These are phyloP conservation scores for Vitellaria paradoxa DNA, from an alignment of 179 eudicot genomes.

Conservation along the genomic window DNA sequence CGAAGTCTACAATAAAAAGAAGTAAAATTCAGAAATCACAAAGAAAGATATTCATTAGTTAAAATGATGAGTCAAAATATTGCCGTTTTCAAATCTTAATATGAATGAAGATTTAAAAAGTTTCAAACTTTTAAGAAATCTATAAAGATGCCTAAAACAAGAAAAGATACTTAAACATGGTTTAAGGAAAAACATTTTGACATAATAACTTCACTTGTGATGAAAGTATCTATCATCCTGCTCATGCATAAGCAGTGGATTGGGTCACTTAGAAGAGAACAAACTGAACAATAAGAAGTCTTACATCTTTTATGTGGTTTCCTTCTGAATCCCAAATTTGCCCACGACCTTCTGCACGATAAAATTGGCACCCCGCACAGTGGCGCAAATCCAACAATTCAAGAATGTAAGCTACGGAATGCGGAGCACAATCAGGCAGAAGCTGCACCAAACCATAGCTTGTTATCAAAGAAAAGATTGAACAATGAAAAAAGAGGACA, in stretches of 20 bases:
- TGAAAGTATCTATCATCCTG: not conserved
- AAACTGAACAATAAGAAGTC: not conserved
- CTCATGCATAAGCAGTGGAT: not conserved
- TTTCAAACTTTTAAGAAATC: not conserved
- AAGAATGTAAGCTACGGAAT: slow-evolving; percentile 72
- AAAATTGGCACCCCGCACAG: slow-evolving; percentile 90
- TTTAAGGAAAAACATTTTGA: too few relatives aligned
- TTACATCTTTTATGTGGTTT: slow-evolving; percentile 49
- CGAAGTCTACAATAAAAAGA: too few relatives aligned
- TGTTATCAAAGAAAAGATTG: slow-evolving; percentile 1
- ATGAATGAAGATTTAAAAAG: too few relatives aligned
- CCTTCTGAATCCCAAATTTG: slow-evolving; percentile 73
- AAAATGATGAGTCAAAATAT: too few relatives aligned
- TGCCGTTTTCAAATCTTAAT: too few relatives aligned
- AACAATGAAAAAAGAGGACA: not conserved
- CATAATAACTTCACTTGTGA: not conserved
- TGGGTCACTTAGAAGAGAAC: not conserved
- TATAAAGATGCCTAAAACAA: not conserved
- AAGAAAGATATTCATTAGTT: too few relatives aligned
- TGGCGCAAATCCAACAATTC: slow-evolving; percentile 72
- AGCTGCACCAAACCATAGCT: slow-evolving; percentile 54
- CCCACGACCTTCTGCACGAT: slow-evolving; percentile 91
- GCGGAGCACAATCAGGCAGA: slow-evolving; percentile 83
- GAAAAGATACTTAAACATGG: not conserved
- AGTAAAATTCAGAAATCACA: too few relatives aligned